Conservation (phyloP, 306 rosid genomes). For the Castanopsis chinensis region DNA sequence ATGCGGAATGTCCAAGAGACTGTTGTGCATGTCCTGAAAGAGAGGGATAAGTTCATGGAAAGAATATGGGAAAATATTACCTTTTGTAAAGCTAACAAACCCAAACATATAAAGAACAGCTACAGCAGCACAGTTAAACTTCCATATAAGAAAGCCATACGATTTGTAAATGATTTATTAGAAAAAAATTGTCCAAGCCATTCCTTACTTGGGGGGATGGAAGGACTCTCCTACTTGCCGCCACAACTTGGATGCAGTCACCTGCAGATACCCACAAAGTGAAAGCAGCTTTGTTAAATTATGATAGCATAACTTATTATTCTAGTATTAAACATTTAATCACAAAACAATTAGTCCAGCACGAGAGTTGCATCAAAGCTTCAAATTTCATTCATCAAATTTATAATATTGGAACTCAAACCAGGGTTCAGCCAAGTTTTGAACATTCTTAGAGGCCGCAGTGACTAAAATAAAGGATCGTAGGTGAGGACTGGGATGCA, state of each 20-base stretch:
- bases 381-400: not conserved
- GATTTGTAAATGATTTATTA: slow-evolving; percentile 14
- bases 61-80: not conserved
- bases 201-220: slow-evolving; percentile 83
- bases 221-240: slow-evolving; percentile 95
- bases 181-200: not conserved
- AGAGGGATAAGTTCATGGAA: slow-evolving; percentile 23
- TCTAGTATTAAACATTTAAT: not conserved
- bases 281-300: slow-evolving; percentile 13
- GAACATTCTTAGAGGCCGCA: slow-evolving; percentile 2
- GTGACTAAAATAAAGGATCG: not conserved
- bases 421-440: not conserved
- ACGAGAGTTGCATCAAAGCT: not conserved
- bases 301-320: not conserved
- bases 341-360: slow-evolving; percentile 11
- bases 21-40: slow-evolving; percentile 81
- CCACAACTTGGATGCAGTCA: slow-evolving; percentile 79
- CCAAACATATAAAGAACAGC: not conserved
- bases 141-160: slow-evolving; percentile 4
- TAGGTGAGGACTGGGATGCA: not conserved
- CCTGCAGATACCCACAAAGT: slow-evolving; percentile 42
- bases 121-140: not conserved
- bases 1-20: slow-evolving; percentile 91
- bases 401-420: not conserved
- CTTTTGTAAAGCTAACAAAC: not conserved